A percentile compares a stretch with the other conserved stretches of the same genome.
These are phyloP conservation scores for Annulohypoxylon maeteangense DNA, from an alignment of 495 filamentous ascomycete genomes.

Conservation along the genomic window DNA sequence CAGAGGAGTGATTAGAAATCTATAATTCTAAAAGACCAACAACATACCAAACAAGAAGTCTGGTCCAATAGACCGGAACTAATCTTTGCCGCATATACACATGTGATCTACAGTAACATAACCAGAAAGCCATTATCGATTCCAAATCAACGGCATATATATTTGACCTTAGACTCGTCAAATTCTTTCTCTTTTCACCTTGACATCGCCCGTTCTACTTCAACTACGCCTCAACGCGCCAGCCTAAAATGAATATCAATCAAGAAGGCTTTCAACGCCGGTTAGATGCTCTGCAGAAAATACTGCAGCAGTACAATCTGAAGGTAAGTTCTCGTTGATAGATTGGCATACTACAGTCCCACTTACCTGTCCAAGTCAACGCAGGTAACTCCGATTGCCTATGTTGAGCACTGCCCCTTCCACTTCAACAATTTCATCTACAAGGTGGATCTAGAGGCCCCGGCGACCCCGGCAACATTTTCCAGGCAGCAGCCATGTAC, in stretches of 20 bases:
- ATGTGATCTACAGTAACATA: background rate
- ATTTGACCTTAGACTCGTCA: background rate
- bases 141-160: background rate
- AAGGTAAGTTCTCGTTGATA: background rate
- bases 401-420: constrained; percentile 9
- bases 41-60: background rate
- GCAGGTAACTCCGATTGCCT: constrained; percentile 11
- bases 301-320: constrained; percentile 2
- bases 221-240: background rate
- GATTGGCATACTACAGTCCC: background rate
- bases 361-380: constrained; percentile 4
- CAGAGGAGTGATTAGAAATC: background rate
- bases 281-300: constrained; percentile 8
- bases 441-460: constrained; percentile 7
- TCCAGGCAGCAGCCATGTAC: constrained; percentile 2
- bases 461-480: constrained; percentile 4
- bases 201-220: too few relatives aligned
- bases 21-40: background rate
- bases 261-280: constrained; percentile 12
- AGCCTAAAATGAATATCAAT: constrained; percentile 7
- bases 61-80: background rate
- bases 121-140: background rate
- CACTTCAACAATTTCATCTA: constrained; percentile 22
- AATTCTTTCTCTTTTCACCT: background rate
- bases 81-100: background rate